phyloP scores from a whole-genome alignment of 805 yeast species.

The Candida takata region DNA sequence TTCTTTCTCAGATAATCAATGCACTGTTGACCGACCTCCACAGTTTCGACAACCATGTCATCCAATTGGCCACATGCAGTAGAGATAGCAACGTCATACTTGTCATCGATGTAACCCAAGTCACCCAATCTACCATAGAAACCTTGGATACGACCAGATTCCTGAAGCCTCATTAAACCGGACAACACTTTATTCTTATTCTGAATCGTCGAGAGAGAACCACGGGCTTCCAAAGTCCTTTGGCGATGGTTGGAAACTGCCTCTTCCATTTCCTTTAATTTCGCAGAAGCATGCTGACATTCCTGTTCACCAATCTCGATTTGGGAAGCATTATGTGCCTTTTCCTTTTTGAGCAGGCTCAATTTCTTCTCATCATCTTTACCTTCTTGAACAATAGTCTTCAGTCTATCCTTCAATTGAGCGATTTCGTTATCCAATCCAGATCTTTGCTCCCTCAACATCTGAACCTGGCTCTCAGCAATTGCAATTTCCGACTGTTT shows the following conservation, averaged over 20 bases:
- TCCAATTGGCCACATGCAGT: constrained; percentile 91
- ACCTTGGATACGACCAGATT: constrained; percentile 78
- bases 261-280: constrained; percentile 47
- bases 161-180: constrained; percentile 60
- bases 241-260: constrained; percentile 51
- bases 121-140: constrained; percentile 90
- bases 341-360: constrained; percentile 39
- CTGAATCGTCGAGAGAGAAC: constrained; percentile 47
- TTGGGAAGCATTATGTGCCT: constrained; percentile 44
- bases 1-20: constrained; percentile 78
- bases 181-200: constrained; percentile 69
- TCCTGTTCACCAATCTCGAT: constrained; percentile 52
- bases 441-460: constrained; percentile 41
- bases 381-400: constrained; percentile 40
- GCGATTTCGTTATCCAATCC: constrained; percentile 39
- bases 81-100: constrained; percentile 88
- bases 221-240: constrained; percentile 58
- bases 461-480: constrained; percentile 57
- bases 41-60: constrained; percentile 85
- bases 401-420: constrained; percentile 36
- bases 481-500: constrained; percentile 59
- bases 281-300: constrained; percentile 39
- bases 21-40: constrained; percentile 65
- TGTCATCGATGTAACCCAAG: constrained; percentile 82
- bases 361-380: constrained; percentile 42